Percentiles rank a stretch among this genome's conserved stretches.
Evolutionary conservation across 768 basidiomycete species (phyloP).

Genomic region (Termitomyces sp.): DNA sequence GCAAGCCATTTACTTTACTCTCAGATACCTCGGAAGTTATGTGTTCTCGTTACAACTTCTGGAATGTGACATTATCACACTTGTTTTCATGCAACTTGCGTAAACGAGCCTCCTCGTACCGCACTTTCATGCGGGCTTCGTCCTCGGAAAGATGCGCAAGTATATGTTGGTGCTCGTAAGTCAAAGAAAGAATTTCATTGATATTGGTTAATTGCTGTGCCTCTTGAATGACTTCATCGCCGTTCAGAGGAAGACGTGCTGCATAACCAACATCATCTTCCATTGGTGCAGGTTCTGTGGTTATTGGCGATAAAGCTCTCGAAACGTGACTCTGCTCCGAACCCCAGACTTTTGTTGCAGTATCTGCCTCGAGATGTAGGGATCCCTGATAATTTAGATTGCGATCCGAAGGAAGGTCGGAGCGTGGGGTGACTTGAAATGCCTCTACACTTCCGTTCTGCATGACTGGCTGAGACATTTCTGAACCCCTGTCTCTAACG

Average conservation of each 20-base stretch:
- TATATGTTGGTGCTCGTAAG: not conserved
- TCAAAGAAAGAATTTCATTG: not conserved
- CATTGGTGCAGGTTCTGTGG: not conserved
- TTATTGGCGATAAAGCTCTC: not conserved
- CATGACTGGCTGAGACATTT: not conserved
- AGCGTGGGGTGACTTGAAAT: not conserved
- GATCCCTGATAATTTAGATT: not conserved
- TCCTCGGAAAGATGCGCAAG: not conserved
- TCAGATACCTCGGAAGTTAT: not conserved
- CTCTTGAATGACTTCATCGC: not conserved
- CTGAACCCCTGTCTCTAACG: not conserved
- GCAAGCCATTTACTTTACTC: not conserved
- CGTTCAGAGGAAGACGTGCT: not conserved
- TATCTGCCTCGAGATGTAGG: constrained; percentile 13
- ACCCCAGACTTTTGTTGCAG: constrained; percentile 16
- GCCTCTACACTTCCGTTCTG: not conserved
- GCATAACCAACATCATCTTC: not conserved
- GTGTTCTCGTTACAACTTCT: constrained; percentile 2
- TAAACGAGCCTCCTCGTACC: not conserved
- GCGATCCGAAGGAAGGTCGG: not conserved
- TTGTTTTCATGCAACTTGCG: constrained; percentile 3
- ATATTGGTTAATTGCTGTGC: not conserved
- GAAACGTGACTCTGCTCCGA: constrained; percentile 15
- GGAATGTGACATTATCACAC: constrained; percentile 4
- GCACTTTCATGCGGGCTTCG: not conserved